Percentiles rank a stretch among this genome's conserved stretches.
Evolutionary conservation across 2,329 filamentous ascomycete species (phyloP).

Genomic region (Pseudogymnoascus sp.): DNA sequence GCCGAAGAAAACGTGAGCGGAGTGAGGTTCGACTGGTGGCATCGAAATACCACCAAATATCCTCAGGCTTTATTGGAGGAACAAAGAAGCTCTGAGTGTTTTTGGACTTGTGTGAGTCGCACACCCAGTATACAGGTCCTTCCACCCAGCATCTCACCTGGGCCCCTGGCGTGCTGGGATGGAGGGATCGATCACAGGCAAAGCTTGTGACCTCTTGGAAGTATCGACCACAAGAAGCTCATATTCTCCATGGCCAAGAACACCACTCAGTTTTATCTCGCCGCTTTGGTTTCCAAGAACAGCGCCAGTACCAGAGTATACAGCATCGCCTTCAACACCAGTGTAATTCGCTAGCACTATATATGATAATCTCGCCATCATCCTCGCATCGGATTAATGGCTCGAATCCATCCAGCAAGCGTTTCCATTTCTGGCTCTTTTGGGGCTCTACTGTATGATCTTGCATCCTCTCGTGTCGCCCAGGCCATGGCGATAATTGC

Average conservation of each 20-base stretch:
- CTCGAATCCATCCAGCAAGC: conserved; percentile 53
- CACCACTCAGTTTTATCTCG: conserved; percentile 58
- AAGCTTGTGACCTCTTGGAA: conserved; percentile 15
- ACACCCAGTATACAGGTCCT: not conserved
- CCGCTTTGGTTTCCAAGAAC: conserved; percentile 59
- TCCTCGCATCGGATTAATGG: conserved; percentile 48
- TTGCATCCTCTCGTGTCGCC: conserved; percentile 51
- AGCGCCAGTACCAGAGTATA: conserved; percentile 66
- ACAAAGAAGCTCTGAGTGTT: not conserved
- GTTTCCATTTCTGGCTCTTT: conserved; percentile 63
- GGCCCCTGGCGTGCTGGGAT: not conserved
- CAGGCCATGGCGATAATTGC: conserved; percentile 70
- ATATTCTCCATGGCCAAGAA: conserved; percentile 62
- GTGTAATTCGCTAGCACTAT: conserved; percentile 64
- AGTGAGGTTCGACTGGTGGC: conserved; percentile 8
- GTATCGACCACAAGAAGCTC: conserved; percentile 60
- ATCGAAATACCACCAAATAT: not conserved
- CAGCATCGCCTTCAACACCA: conserved; percentile 55
- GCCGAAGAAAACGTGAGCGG: conserved; percentile 7
- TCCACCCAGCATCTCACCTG: no score
- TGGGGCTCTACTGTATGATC: conserved; percentile 37
- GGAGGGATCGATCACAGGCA: conserved; percentile 15
- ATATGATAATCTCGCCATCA: conserved; percentile 52
- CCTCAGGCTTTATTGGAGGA: not conserved
- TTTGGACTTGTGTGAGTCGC: not conserved